A percentile compares a stretch with the other conserved stretches of the same genome.
phyloP scores from a whole-genome alignment of 2,329 filamentous ascomycete species.

The Hypoxylon sp. region DNA sequence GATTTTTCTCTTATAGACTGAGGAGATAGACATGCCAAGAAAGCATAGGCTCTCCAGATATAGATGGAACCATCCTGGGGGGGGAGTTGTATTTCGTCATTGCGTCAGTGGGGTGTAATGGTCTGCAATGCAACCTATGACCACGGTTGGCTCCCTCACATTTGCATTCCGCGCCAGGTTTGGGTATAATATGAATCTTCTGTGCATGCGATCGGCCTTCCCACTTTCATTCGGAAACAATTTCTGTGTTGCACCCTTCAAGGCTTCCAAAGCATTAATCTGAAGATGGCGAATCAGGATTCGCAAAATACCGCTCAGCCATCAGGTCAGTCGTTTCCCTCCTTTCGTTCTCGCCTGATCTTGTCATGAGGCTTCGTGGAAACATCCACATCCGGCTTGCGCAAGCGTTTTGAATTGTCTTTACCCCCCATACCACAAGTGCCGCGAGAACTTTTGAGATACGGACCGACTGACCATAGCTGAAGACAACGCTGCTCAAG shows the following conservation, averaged over 20 bases:
- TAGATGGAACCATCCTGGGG: slow-evolving; percentile 16
- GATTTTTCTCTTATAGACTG: slow-evolving; percentile 11
- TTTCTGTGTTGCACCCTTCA: slow-evolving; percentile 40
- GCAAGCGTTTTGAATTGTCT: slow-evolving; percentile 43
- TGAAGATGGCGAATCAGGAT: slow-evolving; percentile 46
- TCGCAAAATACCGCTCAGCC: slow-evolving; percentile 45
- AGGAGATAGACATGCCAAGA: slow-evolving; percentile 6
- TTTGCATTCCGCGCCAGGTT: slow-evolving; percentile 30
- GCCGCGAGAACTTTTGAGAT: slow-evolving; percentile 26
- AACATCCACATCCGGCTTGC: slow-evolving; percentile 38
- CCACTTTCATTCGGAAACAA: slow-evolving; percentile 44
- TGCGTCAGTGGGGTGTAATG: slow-evolving; percentile 19
- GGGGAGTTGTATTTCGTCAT: slow-evolving; percentile 26
- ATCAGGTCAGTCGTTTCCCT: slow-evolving; percentile 46
- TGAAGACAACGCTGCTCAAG: slow-evolving; percentile 34
- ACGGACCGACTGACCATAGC: slow-evolving; percentile 39
- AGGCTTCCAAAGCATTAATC: slow-evolving; percentile 30
- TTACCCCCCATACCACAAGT: slow-evolving; percentile 27
- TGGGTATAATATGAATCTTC: slow-evolving; percentile 45
- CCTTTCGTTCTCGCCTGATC: slow-evolving; percentile 25
- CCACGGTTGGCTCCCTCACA: slow-evolving; percentile 46
- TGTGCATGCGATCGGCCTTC: slow-evolving; percentile 41
- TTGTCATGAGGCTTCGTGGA: slow-evolving; percentile 41
- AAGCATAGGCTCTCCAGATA: slow-evolving; percentile 20
- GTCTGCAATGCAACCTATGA: slow-evolving; percentile 35